Base-by-base conservation (phyloP, 2,329 filamentous ascomycete species). In the Fusarium sp. region DNA sequence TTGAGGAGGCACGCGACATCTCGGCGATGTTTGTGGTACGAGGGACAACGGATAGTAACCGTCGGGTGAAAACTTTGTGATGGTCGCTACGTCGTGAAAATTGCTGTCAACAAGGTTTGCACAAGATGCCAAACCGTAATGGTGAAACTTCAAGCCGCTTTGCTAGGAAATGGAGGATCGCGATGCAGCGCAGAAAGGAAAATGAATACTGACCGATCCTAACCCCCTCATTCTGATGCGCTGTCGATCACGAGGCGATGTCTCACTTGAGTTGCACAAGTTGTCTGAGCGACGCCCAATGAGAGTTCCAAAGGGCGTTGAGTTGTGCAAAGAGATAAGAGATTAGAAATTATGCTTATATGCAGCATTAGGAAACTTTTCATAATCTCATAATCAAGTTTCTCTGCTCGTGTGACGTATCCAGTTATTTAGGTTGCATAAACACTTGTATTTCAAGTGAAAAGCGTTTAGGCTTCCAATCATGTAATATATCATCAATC, bases 211-310 rank as follows among this genome's bases (percentile, higher is more conserved):
- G 7, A 12, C 8, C 33, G 47, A 35, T 25, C n/a, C 25, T 3
- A 15, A 44, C 38, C 57, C 57, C 57, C 57, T 56, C 57, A 56
- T 35, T 22, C 6, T 27, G 11, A 61, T 41, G 9, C 14, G 44
- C 18, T 36, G 25, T 44, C 46, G 55, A 50, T 63, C 55, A 63
- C 45, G 55, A 27, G 61, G 25, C 29, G 5, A 61, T 63, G 62
- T 65, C 57, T 65, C 58, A 65, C 22, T 56, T 8, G 25, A n/a
- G 62, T 55, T 27, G 35, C 25, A 57, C 53, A 63, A 22, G 22
- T 10, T 45, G 38, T n/a, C 39, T 13, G 27, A 27, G 49, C 38
- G 17, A 42, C 7, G 0, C 14, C 45, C 47, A 62, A 47, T 49
- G 20, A 49, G 27, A 27, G 3, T 5, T 27, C 35, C 18, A 4